Evolutionary conservation across 176 grass and related monocot species (phyloP).

Genomic region (Musa beccarii): DNA sequence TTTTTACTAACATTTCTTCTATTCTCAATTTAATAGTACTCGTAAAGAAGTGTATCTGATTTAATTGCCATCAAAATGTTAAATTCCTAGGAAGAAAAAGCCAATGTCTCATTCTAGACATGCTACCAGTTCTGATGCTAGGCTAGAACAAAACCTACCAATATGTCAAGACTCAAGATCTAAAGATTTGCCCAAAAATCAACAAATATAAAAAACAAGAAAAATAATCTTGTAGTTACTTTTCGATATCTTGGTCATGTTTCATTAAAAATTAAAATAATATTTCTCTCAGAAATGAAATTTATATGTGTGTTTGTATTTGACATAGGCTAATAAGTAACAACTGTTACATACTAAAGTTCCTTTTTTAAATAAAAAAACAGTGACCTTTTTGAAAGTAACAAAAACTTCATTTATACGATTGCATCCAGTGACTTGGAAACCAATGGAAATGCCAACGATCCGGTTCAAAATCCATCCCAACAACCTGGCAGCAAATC

Average conservation of each 20-base stretch:
- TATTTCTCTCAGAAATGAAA: too few species aligned
- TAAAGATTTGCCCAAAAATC: neutral
- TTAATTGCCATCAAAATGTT: too few species aligned
- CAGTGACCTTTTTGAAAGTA: constrained; percentile 54
- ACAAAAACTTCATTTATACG: constrained; percentile 57
- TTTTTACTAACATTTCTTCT: too few species aligned
- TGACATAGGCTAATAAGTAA: too few species aligned
- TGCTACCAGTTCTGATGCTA: neutral
- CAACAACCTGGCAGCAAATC: constrained; percentile 46
- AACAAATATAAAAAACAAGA: neutral
- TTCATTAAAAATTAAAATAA: too few species aligned
- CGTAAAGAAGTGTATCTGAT: too few species aligned
- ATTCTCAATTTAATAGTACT: too few species aligned
- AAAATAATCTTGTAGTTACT: neutral
- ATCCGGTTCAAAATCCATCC: constrained; percentile 43
- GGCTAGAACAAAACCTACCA: neutral
- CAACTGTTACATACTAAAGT: neutral
- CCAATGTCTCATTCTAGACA: neutral
- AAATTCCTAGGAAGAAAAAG: too few species aligned
- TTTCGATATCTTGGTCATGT: too few species aligned
- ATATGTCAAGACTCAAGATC: too few species aligned
- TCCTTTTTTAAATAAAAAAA: constrained; percentile 9
- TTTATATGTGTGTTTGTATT: too few species aligned
- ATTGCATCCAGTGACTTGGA: constrained; percentile 52
- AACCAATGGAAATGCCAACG: constrained; percentile 53